Evolutionary conservation across 1,284 basidiomycete genomes (phyloP), one percentile per base, ranked within the genome.

Genomic region (Butyriboletus regius): DNA sequence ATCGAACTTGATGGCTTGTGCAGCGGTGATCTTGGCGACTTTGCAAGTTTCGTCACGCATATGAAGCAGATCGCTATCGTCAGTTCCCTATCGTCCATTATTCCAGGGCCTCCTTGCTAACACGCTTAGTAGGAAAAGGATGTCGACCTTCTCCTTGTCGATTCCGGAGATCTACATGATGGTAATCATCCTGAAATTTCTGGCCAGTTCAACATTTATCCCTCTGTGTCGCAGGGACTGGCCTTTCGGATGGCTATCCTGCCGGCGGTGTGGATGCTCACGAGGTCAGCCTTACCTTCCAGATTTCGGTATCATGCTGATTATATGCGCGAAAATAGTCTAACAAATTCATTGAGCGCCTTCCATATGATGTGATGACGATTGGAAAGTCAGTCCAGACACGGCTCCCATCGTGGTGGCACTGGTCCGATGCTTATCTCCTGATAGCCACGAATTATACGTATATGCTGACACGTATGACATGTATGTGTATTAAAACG

Each of bases 341-440:
- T 14, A 84, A 85, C 66, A 70, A 85, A 60, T 85, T 90, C 67
- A 75, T 94, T 57, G 71, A 79, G 24, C 70, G 81, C 57, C 73
- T 94, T 26, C 82, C 85, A 0, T 94, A 91, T 62, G 92, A 95
- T 63, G 60, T 91, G 12, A 78, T 93, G 59, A 72, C 88, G 0
- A 89, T 93, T 53, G 91, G 92, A 61, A 94, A 94, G 79, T 83
- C 58, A 12, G 66, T 54, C 8, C 10, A 24, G n/a, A 32, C 10
- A 13, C 22, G 0, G 5, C 17, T 38, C 14, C 0, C 4, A 0
- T 29, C 12, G 7, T 13, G 7, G 15, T n/a, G 7, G 24, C 7
- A 12, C 29, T 36, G 10, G 12, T 14, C 48, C 29, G 28, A 57
- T 55, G 26, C 56, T 54, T 48, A 52, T 48, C 42, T 50, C 48